These are phyloP conservation scores for Picea sitchensis DNA, from an alignment of 75 land plant genomes.

Conservation along the genomic window DNA sequence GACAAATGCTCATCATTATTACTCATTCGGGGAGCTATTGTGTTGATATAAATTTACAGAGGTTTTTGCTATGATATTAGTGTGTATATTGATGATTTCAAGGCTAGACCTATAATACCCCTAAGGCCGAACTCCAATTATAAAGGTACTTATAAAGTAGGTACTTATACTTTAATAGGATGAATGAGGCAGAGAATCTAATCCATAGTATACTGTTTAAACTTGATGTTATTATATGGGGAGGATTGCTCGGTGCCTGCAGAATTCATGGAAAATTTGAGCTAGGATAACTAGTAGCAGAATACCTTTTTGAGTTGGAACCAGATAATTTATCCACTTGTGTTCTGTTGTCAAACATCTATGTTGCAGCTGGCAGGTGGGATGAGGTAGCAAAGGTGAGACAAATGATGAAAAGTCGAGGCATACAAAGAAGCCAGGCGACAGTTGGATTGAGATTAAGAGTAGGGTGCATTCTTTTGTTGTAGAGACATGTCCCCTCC, in stretches of 20 bases:
- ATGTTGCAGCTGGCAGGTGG: constrained; percentile 43
- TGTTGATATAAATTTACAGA: no score
- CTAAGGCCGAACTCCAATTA: no score
- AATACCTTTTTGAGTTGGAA: constrained; percentile 30
- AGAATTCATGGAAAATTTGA: constrained; percentile 42
- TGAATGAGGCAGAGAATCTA: constrained; percentile 39
- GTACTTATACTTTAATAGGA: no score
- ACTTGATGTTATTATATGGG: constrained; percentile 41
- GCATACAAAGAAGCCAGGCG: constrained; percentile 39
- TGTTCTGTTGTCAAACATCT: constrained; percentile 48
- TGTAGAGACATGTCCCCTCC: constrained; percentile 36
- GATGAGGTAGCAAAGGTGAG: constrained; percentile 41
- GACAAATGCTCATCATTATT: no score
- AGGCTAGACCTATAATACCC: no score
- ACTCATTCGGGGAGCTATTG: no score
- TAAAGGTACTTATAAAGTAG: no score
- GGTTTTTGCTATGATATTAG: no score
- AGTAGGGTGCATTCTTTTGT: constrained; percentile 41
- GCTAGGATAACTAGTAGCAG: constrained; percentile 32
- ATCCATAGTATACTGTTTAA: constrained; percentile 33
- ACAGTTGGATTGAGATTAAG: constrained; percentile 50
- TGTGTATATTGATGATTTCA: no score
- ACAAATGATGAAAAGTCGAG: constrained; percentile 21
- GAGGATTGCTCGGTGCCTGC: constrained; percentile 40
- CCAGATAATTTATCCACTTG: constrained; percentile 42